Evolutionary conservation across 345 rosid species (phyloP).

Genomic region (Hibiscus trionum): DNA sequence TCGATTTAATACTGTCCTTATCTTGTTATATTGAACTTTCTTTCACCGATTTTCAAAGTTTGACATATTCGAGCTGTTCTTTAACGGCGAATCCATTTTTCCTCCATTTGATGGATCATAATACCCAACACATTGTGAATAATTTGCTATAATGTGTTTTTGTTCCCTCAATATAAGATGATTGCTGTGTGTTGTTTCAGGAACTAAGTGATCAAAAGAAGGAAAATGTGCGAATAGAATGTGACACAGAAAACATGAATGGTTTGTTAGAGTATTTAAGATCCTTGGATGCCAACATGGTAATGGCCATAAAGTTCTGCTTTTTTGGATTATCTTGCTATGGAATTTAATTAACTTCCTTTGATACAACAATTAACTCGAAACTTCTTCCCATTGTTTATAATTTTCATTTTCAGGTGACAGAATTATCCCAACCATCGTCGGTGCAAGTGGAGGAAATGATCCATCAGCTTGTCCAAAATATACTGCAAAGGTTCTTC

Average conservation of each 20-base stretch:
- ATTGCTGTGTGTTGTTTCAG: slow-evolving; percentile 27
- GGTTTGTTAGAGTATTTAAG: slow-evolving; percentile 79
- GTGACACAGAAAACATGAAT: slow-evolving; percentile 51
- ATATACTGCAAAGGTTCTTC: slow-evolving; percentile 42
- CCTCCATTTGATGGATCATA: not conserved
- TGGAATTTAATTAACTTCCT: slow-evolving; percentile 1
- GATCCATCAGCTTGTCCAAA: slow-evolving; percentile 70
- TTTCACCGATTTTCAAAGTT: too few relatives aligned
- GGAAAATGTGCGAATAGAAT: slow-evolving; percentile 41
- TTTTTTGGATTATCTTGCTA: not conserved
- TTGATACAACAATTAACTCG: not conserved
- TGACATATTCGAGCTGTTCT: too few relatives aligned
- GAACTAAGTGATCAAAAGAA: slow-evolving; percentile 56
- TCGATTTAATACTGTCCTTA: too few relatives aligned
- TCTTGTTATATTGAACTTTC: too few relatives aligned
- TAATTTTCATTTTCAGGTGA: slow-evolving; percentile 39
- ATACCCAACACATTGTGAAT: not conserved
- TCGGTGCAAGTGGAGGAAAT: slow-evolving; percentile 80
- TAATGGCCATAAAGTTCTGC: slow-evolving; percentile 13
- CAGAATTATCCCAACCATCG: slow-evolving; percentile 76
- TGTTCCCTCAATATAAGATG: slow-evolving; percentile 1
- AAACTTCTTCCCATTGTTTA: not conserved
- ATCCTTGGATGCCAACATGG: slow-evolving; percentile 74
- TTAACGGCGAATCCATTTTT: not conserved
- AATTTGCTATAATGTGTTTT: not conserved